A percentile compares a stretch with the other conserved stretches of the same genome.
Evolutionary conservation across 2,329 filamentous ascomycete genomes (phyloP).

Genomic region (Pseudogymnoascus sp.): DNA sequence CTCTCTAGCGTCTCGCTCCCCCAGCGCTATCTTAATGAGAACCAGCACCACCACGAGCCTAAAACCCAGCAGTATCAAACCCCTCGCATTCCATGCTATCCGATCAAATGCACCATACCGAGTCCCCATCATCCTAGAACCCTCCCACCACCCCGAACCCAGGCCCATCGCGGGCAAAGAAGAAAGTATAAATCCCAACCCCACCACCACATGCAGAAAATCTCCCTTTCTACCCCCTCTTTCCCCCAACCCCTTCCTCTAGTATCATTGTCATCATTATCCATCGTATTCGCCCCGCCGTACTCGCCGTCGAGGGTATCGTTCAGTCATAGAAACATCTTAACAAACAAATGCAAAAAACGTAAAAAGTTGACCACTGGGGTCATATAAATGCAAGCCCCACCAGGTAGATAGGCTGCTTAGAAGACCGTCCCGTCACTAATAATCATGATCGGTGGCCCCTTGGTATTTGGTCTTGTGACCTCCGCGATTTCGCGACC

Average conservation of each 20-base stretch:
- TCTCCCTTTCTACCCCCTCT: neutral
- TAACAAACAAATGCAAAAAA: neutral
- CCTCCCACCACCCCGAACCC: neutral
- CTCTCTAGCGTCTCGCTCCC: neutral
- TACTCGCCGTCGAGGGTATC: neutral
- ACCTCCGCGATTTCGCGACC: conserved; percentile 94
- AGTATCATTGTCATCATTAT: neutral
- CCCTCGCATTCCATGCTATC: neutral
- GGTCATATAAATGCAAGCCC: neutral
- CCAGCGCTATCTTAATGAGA: neutral
- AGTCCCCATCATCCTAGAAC: neutral
- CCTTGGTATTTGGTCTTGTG: conserved; percentile 89
- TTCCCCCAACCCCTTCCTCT: neutral
- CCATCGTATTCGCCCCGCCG: neutral
- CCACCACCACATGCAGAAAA: neutral
- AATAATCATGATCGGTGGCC: conserved; percentile 90
- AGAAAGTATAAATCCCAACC: neutral
- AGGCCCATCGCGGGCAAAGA: neutral
- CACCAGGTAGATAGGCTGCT: neutral
- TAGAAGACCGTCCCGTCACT: conserved; percentile 94
- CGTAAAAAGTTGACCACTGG: neutral
- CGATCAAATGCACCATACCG: neutral
- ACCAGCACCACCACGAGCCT: neutral
- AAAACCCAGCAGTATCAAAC: neutral
- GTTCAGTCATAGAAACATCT: conserved; percentile 2